phyloP scores from a whole-genome alignment of 441 rosid genomes.

The Populus hybrid region DNA sequence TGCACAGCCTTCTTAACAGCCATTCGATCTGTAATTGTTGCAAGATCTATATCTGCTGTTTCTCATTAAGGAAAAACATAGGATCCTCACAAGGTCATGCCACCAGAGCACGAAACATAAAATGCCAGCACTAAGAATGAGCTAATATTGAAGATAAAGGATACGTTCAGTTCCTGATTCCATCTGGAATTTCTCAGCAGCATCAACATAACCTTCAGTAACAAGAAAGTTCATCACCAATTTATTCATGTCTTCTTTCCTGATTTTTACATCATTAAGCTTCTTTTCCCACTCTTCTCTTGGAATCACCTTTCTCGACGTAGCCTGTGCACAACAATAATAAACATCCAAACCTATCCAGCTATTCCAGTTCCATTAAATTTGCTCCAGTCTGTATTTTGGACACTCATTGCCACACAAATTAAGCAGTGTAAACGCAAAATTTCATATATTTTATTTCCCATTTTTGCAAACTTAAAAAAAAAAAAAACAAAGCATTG shows the following conservation, averaged over 20 bases:
- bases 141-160: slow-evolving; percentile 24
- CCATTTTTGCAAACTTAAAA: not conserved
- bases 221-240: slow-evolving; percentile 96
- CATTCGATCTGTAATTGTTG: slow-evolving; percentile 84
- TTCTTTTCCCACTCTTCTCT: slow-evolving; percentile 94
- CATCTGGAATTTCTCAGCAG: slow-evolving; percentile 46
- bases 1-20: slow-evolving; percentile 96
- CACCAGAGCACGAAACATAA: not conserved
- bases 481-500: not conserved
- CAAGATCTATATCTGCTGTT: slow-evolving; percentile 90
- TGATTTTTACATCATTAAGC: slow-evolving; percentile 71
- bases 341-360: not conserved
- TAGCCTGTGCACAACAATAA: slow-evolving; percentile 44
- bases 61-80: slow-evolving; percentile 44
- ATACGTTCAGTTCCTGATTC: slow-evolving; percentile 97
- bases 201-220: slow-evolving; percentile 93
- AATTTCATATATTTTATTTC: not conserved
- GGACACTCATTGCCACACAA: not conserved
- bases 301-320: slow-evolving; percentile 73
- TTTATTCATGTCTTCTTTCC: slow-evolving; percentile 93
- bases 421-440: not conserved
- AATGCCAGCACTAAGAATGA: not conserved
- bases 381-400: not conserved
- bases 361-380: not conserved
- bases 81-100: not conserved